Conservation (phyloP, 352 stramenopile species). For the Phytophthora capsici region DNA sequence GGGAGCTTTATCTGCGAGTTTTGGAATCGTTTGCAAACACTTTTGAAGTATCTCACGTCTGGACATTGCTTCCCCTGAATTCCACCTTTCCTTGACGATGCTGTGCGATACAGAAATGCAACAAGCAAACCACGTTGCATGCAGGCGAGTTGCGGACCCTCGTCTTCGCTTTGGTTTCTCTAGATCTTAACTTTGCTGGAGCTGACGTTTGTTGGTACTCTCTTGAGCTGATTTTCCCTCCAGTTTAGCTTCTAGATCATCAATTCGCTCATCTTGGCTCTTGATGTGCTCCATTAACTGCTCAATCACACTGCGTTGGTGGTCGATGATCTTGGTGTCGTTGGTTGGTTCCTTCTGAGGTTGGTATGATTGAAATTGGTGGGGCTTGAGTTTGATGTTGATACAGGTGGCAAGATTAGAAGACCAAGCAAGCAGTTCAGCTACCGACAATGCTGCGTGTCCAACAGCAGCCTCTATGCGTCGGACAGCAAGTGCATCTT, state of each 20-base stretch:
- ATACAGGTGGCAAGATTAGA: conserved; percentile 1
- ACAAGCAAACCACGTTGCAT: conserved; percentile 16
- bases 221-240: neutral
- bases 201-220: neutral
- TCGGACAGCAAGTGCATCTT: neutral
- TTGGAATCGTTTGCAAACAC: too few relatives aligned
- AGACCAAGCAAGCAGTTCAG: neutral
- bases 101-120: neutral
- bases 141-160: conserved; percentile 3
- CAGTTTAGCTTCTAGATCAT: conserved; percentile 8
- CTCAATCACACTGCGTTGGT: conserved; percentile 8
- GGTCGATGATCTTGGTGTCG: neutral
- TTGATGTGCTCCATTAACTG: too few relatives aligned
- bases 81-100: too few relatives aligned
- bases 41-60: too few relatives aligned
- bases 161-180: neutral
- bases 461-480: neutral
- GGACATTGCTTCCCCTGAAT: too few relatives aligned
- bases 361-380: neutral
- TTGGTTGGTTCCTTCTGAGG: neutral
- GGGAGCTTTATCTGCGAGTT: too few relatives aligned
- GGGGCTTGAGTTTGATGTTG: neutral
- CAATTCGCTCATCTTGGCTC: conserved; percentile 6
- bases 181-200: conserved; percentile 3
- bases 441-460: neutral